phyloP scores from a whole-genome alignment of 2,329 filamentous ascomycete species.

The Sporothrix pallida region DNA sequence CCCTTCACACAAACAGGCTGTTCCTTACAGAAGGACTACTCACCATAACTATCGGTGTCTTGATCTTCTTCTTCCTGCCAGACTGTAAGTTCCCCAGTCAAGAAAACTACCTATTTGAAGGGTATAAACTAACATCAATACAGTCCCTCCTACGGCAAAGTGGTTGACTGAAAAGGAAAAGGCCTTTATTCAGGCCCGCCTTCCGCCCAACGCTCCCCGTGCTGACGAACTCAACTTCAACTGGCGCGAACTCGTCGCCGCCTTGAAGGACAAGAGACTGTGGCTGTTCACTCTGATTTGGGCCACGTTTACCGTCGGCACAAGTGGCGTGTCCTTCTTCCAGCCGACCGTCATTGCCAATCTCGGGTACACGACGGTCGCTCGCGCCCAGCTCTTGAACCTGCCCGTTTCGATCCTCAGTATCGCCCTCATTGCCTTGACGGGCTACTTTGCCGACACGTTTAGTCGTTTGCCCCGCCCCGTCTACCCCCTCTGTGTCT shows the following conservation, averaged over 20 bases:
- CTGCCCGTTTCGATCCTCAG: constrained; percentile 32
- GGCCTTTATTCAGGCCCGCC: constrained; percentile 54
- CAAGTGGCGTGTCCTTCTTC: constrained; percentile 52
- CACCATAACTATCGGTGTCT: constrained; percentile 54
- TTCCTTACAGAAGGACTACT: constrained; percentile 53
- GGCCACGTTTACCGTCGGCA: constrained; percentile 55
- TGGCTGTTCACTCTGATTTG: constrained; percentile 56
- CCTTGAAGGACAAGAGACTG: constrained; percentile 50
- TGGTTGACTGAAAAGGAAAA: constrained; percentile 56
- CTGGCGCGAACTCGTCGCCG: constrained; percentile 47
- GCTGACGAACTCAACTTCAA: constrained; percentile 51
- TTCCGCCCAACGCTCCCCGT: constrained; percentile 52
- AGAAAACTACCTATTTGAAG: not conserved
- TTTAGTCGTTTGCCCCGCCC: constrained; percentile 32
- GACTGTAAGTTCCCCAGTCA: constrained; percentile 51
- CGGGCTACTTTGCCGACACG: constrained; percentile 36
- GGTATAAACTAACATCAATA: not conserved
- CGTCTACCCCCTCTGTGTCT: constrained; percentile 30
- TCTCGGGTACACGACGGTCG: constrained; percentile 48
- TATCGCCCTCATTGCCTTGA: constrained; percentile 33
- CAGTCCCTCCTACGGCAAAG: constrained; percentile 51
- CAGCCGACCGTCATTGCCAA: constrained; percentile 51
- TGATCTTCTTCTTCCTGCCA: constrained; percentile 59
- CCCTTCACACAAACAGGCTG: constrained; percentile 36
- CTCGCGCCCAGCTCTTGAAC: constrained; percentile 56